phyloP scores from a whole-genome alignment of 805 yeast species.

The Wickerhamiella siamensis region DNA sequence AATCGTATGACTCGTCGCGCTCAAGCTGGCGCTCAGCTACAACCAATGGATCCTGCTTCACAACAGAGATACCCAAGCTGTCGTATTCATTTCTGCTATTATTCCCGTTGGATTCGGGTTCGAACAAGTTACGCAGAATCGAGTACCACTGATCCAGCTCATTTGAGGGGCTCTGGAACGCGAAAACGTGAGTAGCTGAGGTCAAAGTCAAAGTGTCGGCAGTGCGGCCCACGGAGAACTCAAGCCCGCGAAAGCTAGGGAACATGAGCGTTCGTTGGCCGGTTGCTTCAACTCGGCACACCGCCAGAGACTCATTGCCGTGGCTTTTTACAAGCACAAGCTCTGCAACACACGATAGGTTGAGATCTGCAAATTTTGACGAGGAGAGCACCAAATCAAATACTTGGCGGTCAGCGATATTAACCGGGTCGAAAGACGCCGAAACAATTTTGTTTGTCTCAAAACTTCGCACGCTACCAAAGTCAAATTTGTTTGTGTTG shows the following conservation, averaged over 20 bases:
- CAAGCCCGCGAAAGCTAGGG: conserved; percentile 8
- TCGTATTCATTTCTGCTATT: background rate
- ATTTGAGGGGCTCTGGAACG: background rate
- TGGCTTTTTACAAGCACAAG: conserved; percentile 4
- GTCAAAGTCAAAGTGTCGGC: conserved; percentile 3
- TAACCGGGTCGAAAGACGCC: conserved; percentile 10
- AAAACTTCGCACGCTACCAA: conserved; percentile 8
- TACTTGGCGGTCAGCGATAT: conserved; percentile 7
- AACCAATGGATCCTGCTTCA: background rate
- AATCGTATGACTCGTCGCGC: background rate
- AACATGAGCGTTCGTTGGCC: conserved; percentile 8
- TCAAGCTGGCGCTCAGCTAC: background rate
- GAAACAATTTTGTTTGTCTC: conserved; percentile 6
- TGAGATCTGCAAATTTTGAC: background rate
- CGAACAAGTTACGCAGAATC: background rate
- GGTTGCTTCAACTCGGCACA: conserved; percentile 4
- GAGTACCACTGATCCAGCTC: background rate
- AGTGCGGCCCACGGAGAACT: conserved; percentile 2
- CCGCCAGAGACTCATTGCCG: conserved; percentile 5
- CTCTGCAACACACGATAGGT: conserved; percentile 4
- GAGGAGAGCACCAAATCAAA: conserved; percentile 5
- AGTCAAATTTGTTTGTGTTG: conserved; percentile 6
- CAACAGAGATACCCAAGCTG: background rate
- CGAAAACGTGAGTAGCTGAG: background rate
- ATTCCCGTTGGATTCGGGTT: background rate